These are phyloP conservation scores for Pleurotus sapidus DNA, from an alignment of 768 basidiomycete genomes.

Conservation along the genomic window DNA sequence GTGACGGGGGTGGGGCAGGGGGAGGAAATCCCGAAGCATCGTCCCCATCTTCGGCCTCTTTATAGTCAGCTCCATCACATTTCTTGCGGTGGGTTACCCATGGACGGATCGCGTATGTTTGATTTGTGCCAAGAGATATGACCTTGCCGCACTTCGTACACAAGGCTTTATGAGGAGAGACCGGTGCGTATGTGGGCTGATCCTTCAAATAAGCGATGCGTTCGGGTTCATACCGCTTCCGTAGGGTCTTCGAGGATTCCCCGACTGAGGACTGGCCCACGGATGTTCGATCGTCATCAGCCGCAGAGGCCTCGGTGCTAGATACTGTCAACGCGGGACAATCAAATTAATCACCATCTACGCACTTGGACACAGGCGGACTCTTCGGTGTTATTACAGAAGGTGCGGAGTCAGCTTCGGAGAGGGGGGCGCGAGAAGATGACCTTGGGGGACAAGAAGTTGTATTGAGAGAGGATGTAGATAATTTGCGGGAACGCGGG, in stretches of 20 bases:
- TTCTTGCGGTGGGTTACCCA: conserved; percentile 60
- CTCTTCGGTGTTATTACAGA: conserved; percentile 13
- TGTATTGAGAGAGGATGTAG: conserved; percentile 28
- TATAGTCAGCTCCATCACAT: conserved; percentile 43
- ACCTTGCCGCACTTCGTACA: conserved; percentile 58
- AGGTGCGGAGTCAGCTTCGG: conserved; percentile 14
- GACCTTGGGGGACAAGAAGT: conserved; percentile 10
- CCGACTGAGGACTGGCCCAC: conserved; percentile 51
- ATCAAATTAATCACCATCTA: not conserved
- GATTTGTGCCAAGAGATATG: conserved; percentile 53
- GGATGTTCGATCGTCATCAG: conserved; percentile 49
- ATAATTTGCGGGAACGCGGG: conserved; percentile 16
- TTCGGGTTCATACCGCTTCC: conserved; percentile 57
- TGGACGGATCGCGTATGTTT: conserved; percentile 53
- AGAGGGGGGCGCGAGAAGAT: conserved; percentile 14
- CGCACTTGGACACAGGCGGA: not conserved
- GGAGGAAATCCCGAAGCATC: conserved; percentile 25
- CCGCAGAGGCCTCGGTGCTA: conserved; percentile 15
- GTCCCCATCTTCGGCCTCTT: conserved; percentile 16
- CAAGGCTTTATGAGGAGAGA: conserved; percentile 56
- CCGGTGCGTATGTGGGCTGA: conserved; percentile 52
- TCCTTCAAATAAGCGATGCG: conserved; percentile 63
- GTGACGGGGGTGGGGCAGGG: conserved; percentile 15
- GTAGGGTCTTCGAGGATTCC: conserved; percentile 13
- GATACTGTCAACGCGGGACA: not conserved